These are phyloP conservation scores for Gelatoporia subvermispora DNA, from an alignment of 768 basidiomycete species.

Conservation along the genomic window DNA sequence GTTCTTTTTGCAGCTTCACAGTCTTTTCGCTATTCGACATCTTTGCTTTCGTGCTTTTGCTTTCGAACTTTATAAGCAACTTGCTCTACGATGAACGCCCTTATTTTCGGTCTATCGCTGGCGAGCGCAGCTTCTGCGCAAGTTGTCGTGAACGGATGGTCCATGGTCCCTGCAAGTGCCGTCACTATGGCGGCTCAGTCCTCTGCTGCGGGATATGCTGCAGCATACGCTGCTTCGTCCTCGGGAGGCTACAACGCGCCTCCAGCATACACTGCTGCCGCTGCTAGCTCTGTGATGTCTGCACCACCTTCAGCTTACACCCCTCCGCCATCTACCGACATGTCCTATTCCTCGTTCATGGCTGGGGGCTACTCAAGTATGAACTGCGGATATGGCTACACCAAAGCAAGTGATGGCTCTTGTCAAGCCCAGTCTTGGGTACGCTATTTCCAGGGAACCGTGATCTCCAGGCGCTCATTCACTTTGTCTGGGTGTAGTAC, in stretches of 20 bases:
- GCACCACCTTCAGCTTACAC: conserved; percentile 19
- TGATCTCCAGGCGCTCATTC: background rate
- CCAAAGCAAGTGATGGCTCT: conserved; percentile 48
- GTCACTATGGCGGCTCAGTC: conserved; percentile 11
- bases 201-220: conserved; percentile 16
- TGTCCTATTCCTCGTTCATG: conserved; percentile 59
- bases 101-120: conserved; percentile 55
- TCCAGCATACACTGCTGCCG: conserved; percentile 21
- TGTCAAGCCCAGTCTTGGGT: conserved; percentile 60
- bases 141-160: conserved; percentile 39
- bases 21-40: conserved; percentile 36
- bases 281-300: conserved; percentile 15
- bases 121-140: conserved; percentile 55
- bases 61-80: no score
- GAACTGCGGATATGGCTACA: conserved; percentile 68
- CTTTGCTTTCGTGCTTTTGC: no score
- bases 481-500: conserved; percentile 17
- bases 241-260: conserved; percentile 27
- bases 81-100: conserved; percentile 42
- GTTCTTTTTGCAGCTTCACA: conserved; percentile 33
- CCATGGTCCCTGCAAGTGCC: conserved; percentile 20
- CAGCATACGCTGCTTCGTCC: conserved; percentile 27
- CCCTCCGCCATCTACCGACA: conserved; percentile 27
- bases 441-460: conserved; percentile 6
- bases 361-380: conserved; percentile 61